These are phyloP conservation scores for Paulownia fortunei DNA, from an alignment of 257 asterid species.

Conservation along the genomic window DNA sequence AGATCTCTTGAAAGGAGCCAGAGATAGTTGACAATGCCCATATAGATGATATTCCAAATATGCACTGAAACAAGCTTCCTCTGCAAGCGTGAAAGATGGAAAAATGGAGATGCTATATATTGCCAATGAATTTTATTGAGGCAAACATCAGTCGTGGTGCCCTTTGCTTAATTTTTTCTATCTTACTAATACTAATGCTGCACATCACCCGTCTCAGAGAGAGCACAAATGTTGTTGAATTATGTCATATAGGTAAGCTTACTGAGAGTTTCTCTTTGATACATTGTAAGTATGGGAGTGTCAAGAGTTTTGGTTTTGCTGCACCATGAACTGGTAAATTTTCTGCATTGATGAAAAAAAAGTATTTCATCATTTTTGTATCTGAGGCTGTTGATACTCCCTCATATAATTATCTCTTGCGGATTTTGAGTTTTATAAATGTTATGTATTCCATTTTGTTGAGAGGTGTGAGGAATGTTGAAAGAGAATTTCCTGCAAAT, in stretches of 20 bases:
- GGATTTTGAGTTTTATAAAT: neutral
- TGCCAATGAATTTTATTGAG: conserved; percentile 20
- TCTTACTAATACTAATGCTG: conserved; percentile 1
- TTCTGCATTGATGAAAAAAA: conserved; percentile 34
- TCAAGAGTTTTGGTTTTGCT: conserved; percentile 32
- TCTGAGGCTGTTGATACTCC: conserved; percentile 6
- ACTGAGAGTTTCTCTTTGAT: conserved; percentile 19
- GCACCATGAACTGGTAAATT: conserved; percentile 28
- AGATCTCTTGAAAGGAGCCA: conserved; percentile 41
- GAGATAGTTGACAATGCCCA: conserved; percentile 33
- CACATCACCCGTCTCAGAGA: neutral
- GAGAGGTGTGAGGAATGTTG: neutral
- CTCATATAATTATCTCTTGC: neutral
- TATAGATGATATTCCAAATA: conserved; percentile 31
- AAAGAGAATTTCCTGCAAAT: neutral
- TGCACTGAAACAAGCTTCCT: conserved; percentile 13
- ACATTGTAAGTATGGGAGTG: conserved; percentile 45
- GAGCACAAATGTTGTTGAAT: conserved; percentile 20
- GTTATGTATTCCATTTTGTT: neutral
- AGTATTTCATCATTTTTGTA: conserved; percentile 30
- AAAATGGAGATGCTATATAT: conserved; percentile 29
- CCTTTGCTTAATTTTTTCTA: conserved; percentile 26
- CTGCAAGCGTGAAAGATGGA: conserved; percentile 20
- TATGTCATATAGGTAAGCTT: conserved; percentile 21
- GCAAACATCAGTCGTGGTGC: conserved; percentile 27